Conservation (phyloP, 2,329 filamentous ascomycete species). For the Paracorniculantispora psalliotae region DNA sequence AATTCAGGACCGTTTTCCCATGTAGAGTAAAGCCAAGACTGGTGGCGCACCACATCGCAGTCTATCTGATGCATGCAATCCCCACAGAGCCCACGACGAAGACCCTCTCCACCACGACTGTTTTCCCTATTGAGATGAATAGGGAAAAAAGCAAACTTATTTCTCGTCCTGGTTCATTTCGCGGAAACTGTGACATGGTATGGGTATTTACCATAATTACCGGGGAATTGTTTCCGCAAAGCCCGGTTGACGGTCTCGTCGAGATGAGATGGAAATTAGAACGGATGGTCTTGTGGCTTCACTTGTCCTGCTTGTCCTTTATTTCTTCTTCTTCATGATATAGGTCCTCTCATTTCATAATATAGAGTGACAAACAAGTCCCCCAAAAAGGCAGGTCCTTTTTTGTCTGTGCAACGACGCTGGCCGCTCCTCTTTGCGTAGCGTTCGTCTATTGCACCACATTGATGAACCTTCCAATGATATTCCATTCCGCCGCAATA, state of each 20-base stretch:
- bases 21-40: too few species aligned
- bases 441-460: too few species aligned
- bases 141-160: too few species aligned
- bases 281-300: not conserved
- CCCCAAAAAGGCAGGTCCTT: too few species aligned
- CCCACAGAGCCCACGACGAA: not conserved
- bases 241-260: not conserved
- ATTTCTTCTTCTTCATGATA: not conserved
- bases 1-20: not conserved
- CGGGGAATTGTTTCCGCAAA: too few species aligned
- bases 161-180: too few species aligned
- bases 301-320: not conserved
- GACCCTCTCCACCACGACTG: too few species aligned
- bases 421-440: too few species aligned
- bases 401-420: too few species aligned
- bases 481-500: not conserved
- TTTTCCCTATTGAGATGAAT: too few species aligned
- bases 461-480: not conserved
- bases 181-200: not conserved
- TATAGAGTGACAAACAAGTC: too few species aligned
- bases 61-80: conserved; percentile 8
- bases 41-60: not conserved
- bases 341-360: too few species aligned
- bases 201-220: not conserved
- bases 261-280: conserved; percentile 5